Percentiles rank a stretch among this genome's conserved stretches.
phyloP scores from a whole-genome alignment of 768 basidiomycete species.

The Rhodotorula babjevae region DNA sequence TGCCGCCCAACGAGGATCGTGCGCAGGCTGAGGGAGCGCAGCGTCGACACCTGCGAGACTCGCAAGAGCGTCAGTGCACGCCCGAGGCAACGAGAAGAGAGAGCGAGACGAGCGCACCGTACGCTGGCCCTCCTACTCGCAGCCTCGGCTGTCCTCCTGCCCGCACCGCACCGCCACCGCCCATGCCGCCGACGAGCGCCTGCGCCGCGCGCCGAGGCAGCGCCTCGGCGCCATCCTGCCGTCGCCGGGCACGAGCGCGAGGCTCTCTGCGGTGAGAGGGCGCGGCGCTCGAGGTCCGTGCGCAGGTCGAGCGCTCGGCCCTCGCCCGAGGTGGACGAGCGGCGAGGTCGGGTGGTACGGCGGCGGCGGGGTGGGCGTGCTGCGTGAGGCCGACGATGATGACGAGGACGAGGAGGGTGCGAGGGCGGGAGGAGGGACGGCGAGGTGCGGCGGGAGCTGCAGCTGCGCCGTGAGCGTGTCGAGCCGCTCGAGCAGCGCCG shows the following conservation, averaged over 20 bases:
- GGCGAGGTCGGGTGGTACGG: neutral
- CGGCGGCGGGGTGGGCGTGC: neutral
- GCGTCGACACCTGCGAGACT: neutral
- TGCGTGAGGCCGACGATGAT: neutral
- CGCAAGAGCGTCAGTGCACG: neutral
- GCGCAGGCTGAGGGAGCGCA: neutral
- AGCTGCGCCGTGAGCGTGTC: neutral
- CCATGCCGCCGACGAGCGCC: neutral
- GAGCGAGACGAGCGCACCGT: neutral
- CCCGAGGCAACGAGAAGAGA: neutral
- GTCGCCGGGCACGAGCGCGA: neutral
- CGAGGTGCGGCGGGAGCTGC: neutral
- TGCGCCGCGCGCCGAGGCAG: neutral
- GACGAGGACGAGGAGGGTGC: neutral
- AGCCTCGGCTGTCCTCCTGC: neutral
- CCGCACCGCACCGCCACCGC: neutral
- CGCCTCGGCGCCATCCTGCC: neutral
- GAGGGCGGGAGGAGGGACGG: neutral
- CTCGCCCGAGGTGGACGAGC: neutral
- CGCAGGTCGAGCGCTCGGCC: neutral
- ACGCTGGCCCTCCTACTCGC: neutral
- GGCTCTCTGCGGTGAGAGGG: neutral
- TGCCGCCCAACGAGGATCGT: neutral
- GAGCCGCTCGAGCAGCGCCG: neutral
- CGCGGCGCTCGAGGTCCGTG: neutral